Percentiles rank a stretch among this genome's conserved stretches.
phyloP scores from a whole-genome alignment of 306 rosid genomes.

The Prunus persica region Prunus_persica_NCBIv2 NC_034011.1:8267501-8268000 shows the following conservation, averaged over 20 bases:
- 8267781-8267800: slow-evolving; percentile 89
- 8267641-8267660: slow-evolving; percentile 57
- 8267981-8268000: slow-evolving; percentile 23
- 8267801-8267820: slow-evolving; percentile 3
- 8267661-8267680: slow-evolving; percentile 68
- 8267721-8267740: slow-evolving; percentile 73
- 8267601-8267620: background rate
- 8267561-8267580: background rate
- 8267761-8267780: slow-evolving; percentile 83
- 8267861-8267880: slow-evolving; percentile 16
- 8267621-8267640: background rate
- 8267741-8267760: slow-evolving; percentile 88
- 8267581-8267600: background rate
- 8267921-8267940: slow-evolving; percentile 75
- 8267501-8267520: too few species aligned
- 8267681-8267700: slow-evolving; percentile 58
- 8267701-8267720: slow-evolving; percentile 62
- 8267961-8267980: slow-evolving; percentile 90
- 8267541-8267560: too few species aligned
- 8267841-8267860: background rate
- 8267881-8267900: slow-evolving; percentile 88
- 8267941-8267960: slow-evolving; percentile 92
- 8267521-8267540: too few species aligned
- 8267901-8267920: slow-evolving; percentile 53
- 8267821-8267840: background rate